phyloP scores from a whole-genome alignment of 2,329 filamentous ascomycete genomes.

The Lachnellula occidentalis region DNA sequence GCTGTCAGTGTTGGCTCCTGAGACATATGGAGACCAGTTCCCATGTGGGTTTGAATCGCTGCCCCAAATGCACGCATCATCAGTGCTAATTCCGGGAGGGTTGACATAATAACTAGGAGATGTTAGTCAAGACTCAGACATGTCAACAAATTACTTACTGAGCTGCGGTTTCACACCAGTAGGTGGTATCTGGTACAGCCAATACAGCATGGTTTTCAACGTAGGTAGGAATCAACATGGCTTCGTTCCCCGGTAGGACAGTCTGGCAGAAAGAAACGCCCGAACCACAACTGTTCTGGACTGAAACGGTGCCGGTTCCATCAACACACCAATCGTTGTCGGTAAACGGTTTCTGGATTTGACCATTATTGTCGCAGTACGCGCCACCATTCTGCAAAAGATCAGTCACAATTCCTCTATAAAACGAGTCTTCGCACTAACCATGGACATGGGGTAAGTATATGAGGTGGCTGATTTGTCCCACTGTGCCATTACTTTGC shows the following conservation, averaged over 20 bases:
- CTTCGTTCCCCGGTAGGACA: slow-evolving; percentile 71
- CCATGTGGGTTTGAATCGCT: slow-evolving; percentile 55
- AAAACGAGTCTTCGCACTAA: slow-evolving; percentile 35
- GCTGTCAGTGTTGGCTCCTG: slow-evolving; percentile 64
- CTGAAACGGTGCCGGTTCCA: slow-evolving; percentile 60
- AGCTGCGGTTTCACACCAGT: slow-evolving; percentile 68
- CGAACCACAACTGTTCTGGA: slow-evolving; percentile 58
- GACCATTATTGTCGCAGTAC: slow-evolving; percentile 62
- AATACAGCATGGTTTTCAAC: slow-evolving; percentile 52
- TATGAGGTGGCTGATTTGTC: slow-evolving; percentile 63
- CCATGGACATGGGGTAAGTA: slow-evolving; percentile 65
- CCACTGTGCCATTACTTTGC: slow-evolving; percentile 76
- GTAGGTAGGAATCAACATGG: slow-evolving; percentile 76
- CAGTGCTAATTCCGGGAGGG: slow-evolving; percentile 56
- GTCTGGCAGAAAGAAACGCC: slow-evolving; percentile 73
- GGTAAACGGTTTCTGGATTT: slow-evolving; percentile 64
- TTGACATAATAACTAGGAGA: slow-evolving; percentile 67
- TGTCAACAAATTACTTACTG: slow-evolving; percentile 51
- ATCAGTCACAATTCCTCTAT: not conserved
- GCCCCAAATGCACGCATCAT: slow-evolving; percentile 68
- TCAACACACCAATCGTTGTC: slow-evolving; percentile 63
- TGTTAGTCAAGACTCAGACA: slow-evolving; percentile 19
- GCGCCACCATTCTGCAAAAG: slow-evolving; percentile 61
- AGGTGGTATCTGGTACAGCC: slow-evolving; percentile 63
- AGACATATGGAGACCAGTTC: slow-evolving; percentile 75